phyloP scores from a whole-genome alignment of 1,284 basidiomycete genomes.

The Tilletia caries region DNA sequence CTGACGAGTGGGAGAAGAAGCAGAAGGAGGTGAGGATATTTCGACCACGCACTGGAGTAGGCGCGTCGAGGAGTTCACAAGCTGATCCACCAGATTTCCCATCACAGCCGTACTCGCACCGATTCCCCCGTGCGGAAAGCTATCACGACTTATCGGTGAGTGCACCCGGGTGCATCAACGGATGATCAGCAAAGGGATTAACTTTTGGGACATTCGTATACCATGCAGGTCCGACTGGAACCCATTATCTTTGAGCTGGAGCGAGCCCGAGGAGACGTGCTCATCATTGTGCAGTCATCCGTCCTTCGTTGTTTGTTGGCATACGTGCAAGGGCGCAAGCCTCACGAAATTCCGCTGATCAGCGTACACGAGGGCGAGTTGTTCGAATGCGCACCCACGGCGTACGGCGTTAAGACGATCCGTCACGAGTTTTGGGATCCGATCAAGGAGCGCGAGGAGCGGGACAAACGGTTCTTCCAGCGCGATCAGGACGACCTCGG shows the following conservation, averaged over 20 bases:
- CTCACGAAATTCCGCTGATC: conserved; percentile 91
- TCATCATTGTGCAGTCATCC: conserved; percentile 73
- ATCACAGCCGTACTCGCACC: conserved; percentile 74
- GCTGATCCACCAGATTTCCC: too few relatives aligned
- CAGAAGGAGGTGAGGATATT: conserved; percentile 62
- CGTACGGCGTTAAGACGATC: conserved; percentile 49
- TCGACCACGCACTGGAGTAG: neutral
- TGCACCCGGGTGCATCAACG: neutral
- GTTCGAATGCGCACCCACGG: conserved; percentile 48
- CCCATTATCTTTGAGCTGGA: conserved; percentile 80
- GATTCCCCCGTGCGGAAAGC: conserved; percentile 61
- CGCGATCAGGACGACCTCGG: neutral
- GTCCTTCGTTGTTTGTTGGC: conserved; percentile 85
- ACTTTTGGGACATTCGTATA: neutral
- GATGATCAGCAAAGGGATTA: too few relatives aligned
- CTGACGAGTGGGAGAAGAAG: conserved; percentile 90
- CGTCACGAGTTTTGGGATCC: conserved; percentile 49
- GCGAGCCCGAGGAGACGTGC: conserved; percentile 69
- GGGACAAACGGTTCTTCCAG: conserved; percentile 36
- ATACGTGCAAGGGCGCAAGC: conserved; percentile 76
- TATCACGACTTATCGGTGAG: conserved; percentile 70
- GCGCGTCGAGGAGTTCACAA: neutral
- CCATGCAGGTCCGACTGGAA: conserved; percentile 60
- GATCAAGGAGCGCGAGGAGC: conserved; percentile 34
- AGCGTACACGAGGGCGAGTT: conserved; percentile 64